Percentiles rank a stretch among this genome's conserved stretches.
phyloP scores from a whole-genome alignment of 1,284 basidiomycete genomes.

The Boletellus deceptivus region DNA sequence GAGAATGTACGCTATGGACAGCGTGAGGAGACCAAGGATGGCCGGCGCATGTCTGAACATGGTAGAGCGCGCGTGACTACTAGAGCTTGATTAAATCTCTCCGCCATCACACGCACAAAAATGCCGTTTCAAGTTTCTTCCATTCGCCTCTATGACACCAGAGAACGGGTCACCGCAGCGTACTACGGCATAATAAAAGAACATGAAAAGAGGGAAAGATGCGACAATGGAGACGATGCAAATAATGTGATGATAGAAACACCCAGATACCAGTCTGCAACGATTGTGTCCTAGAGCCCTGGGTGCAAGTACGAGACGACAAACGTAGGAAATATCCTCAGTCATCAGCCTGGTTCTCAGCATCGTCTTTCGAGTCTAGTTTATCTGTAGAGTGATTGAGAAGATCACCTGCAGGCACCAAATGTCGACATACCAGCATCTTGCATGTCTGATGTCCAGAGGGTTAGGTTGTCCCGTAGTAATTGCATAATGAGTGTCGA shows the following conservation, averaged over 20 bases:
- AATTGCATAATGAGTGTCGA: slow-evolving; percentile 99
- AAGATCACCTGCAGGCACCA: neutral
- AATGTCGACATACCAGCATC: slow-evolving; percentile 61
- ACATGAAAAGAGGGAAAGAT: slow-evolving; percentile 30
- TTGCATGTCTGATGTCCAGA: slow-evolving; percentile 98
- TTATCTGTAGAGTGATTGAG: slow-evolving; percentile 49
- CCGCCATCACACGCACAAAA: neutral
- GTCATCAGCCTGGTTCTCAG: slow-evolving; percentile 57
- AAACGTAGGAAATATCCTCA: slow-evolving; percentile 29
- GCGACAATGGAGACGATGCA: slow-evolving; percentile 36
- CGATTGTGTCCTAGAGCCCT: slow-evolving; percentile 8
- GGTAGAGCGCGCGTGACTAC: neutral
- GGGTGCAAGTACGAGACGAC: slow-evolving; percentile 1
- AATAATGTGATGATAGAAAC: slow-evolving; percentile 29
- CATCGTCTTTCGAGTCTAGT: slow-evolving; percentile 66
- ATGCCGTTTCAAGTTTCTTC: slow-evolving; percentile 28
- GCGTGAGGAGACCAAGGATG: slow-evolving; percentile 24
- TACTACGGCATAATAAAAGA: slow-evolving; percentile 38
- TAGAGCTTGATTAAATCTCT: neutral
- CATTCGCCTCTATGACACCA: slow-evolving; percentile 34
- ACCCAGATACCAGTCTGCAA: slow-evolving; percentile 14
- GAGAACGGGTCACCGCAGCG: slow-evolving; percentile 31
- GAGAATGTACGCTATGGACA: slow-evolving; percentile 34
- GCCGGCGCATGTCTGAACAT: slow-evolving; percentile 15
- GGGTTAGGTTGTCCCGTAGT: slow-evolving; percentile 96